Percentiles rank a stretch among this genome's conserved stretches.
phyloP scores from a whole-genome alignment of 1,139 yeast genomes.

The Yamadazyma epiphylla region DNA sequence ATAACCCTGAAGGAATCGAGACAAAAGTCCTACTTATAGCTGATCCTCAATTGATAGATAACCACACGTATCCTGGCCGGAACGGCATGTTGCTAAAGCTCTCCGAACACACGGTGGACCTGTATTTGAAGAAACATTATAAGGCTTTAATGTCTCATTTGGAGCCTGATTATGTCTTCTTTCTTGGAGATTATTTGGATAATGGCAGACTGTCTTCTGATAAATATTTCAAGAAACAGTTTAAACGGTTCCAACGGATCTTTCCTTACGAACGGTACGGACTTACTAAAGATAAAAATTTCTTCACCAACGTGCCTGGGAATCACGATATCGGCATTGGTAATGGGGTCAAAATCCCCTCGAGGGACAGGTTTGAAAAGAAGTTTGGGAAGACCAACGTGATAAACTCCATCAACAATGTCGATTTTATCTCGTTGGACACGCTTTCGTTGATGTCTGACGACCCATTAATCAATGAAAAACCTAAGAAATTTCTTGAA shows the following conservation, averaged over 20 bases:
- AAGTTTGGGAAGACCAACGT: slow-evolving; percentile 42
- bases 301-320: slow-evolving; percentile 44
- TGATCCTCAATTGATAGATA: slow-evolving; percentile 46
- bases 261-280: slow-evolving; percentile 21
- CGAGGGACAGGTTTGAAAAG: slow-evolving; percentile 34
- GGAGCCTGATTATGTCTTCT: slow-evolving; percentile 43
- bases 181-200: slow-evolving; percentile 53
- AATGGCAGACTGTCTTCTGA: slow-evolving; percentile 46
- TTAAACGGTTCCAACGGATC: slow-evolving; percentile 34
- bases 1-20: not conserved
- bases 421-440: slow-evolving; percentile 45
- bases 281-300: slow-evolving; percentile 21
- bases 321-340: slow-evolving; percentile 59
- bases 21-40: slow-evolving; percentile 37
- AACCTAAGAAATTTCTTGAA: slow-evolving; percentile 29
- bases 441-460: slow-evolving; percentile 40
- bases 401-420: slow-evolving; percentile 26
- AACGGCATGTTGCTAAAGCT: slow-evolving; percentile 28
- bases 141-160: slow-evolving; percentile 30
- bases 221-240: slow-evolving; percentile 34
- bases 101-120: slow-evolving; percentile 49
- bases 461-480: slow-evolving; percentile 21
- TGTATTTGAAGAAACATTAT: slow-evolving; percentile 46
- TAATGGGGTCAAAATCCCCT: slow-evolving; percentile 36
- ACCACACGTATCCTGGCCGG: slow-evolving; percentile 49